phyloP scores from a whole-genome alignment of 2,329 filamentous ascomycete species.

The Trichoderma oligosporum region DNA sequence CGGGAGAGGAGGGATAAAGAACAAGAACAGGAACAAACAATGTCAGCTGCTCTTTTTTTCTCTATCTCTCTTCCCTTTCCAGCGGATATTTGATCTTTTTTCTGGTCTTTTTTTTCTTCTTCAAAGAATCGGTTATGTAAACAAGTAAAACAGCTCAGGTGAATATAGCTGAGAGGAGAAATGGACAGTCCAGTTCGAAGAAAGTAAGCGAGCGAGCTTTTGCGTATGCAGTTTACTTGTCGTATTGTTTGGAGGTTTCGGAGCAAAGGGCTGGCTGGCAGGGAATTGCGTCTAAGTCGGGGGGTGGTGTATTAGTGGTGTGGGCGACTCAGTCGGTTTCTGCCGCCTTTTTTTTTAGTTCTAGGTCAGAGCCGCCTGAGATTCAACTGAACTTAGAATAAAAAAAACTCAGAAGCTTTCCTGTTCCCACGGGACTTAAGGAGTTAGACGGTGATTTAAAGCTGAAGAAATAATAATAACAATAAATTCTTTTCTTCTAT shows the following conservation, averaged over 20 bases:
- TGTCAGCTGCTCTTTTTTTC: not conserved
- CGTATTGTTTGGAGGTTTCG: constrained; percentile 4
- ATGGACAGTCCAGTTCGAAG: not conserved
- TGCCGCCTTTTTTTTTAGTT: constrained; percentile 13
- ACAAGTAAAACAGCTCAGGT: not conserved
- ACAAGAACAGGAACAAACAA: not conserved
- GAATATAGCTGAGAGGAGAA: not conserved
- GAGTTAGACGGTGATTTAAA: too few species aligned
- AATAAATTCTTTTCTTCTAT: not conserved
- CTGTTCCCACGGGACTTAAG: too few species aligned
- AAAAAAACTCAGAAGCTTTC: not conserved
- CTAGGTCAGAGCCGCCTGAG: not conserved
- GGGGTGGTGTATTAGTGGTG: constrained; percentile 13
- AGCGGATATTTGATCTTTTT: not conserved
- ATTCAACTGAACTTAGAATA: not conserved
- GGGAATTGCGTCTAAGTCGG: constrained; percentile 15
- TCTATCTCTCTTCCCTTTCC: too few species aligned
- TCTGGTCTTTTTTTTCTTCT: too few species aligned
- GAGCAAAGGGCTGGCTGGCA: constrained; percentile 15
- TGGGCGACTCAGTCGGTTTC: constrained; percentile 8
- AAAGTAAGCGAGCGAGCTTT: not conserved
- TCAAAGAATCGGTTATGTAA: not conserved
- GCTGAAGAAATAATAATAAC: not conserved
- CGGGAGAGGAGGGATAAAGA: not conserved
- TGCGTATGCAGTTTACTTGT: not conserved